These are phyloP conservation scores for Solanum tarapatanum DNA, from an alignment of 257 asterid genomes.

Conservation along the genomic window DNA sequence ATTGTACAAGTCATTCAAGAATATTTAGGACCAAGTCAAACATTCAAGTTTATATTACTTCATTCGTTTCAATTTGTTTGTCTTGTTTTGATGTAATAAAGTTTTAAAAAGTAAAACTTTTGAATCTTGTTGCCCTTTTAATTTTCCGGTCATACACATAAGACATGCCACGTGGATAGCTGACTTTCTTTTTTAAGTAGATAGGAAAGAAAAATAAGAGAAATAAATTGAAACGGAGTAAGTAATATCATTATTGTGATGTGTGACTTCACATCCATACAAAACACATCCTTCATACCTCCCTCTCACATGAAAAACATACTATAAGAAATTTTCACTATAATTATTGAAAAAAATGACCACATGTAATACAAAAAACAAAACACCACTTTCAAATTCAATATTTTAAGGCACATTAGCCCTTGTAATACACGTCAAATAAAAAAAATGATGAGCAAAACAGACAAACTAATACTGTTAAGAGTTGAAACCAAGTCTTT, in stretches of 20 bases:
- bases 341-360: neutral
- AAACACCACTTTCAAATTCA: neutral
- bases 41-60: neutral
- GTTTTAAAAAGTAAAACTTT: too few species aligned
- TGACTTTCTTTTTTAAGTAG: too few species aligned
- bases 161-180: neutral
- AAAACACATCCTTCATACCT: neutral
- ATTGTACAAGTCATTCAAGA: neutral
- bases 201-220: rapidly evolving
- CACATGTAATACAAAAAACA: neutral
- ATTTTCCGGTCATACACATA: too few species aligned
- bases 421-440: neutral
- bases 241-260: neutral
- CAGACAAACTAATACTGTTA: conserved; percentile 1
- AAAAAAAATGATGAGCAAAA: neutral
- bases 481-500: conserved; percentile 20
- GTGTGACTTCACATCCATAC: neutral
- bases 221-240: neutral
- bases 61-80: neutral
- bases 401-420: neutral
- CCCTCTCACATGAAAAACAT: neutral
- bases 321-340: neutral
- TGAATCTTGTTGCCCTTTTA: too few species aligned
- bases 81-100: too few species aligned
- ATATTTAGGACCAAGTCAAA: neutral